These are phyloP conservation scores for Auricularia cornea DNA, from an alignment of 768 basidiomycete species.

Conservation along the genomic window DNA sequence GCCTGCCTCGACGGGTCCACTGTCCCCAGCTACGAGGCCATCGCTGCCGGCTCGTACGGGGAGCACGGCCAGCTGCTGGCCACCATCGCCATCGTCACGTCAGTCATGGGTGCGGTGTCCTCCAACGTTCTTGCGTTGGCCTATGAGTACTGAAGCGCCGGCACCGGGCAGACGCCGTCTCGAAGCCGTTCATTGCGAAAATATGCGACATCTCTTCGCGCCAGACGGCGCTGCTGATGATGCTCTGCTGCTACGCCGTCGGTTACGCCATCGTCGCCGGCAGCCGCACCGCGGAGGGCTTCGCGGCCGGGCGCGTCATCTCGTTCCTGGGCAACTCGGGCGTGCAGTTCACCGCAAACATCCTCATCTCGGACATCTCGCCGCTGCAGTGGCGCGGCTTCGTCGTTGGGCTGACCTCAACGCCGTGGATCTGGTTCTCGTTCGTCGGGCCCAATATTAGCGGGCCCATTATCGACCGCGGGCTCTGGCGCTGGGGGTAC, in stretches of 20 bases:
- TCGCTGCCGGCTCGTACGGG: neutral
- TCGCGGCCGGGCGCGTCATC: slow-evolving; percentile 20
- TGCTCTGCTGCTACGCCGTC: slow-evolving; percentile 32
- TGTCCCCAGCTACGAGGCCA: neutral
- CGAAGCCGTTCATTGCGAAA: slow-evolving; percentile 45
- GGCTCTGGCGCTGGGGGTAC: neutral
- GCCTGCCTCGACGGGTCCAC: neutral
- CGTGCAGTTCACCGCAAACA: slow-evolving; percentile 2
- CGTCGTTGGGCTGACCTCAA: neutral
- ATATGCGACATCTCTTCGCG: slow-evolving; percentile 45
- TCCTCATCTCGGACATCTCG: slow-evolving; percentile 23
- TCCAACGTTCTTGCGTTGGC: neutral
- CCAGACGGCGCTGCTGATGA: slow-evolving; percentile 34
- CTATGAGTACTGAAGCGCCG: neutral
- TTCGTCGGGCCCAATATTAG: neutral
- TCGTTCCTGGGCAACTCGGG: slow-evolving; percentile 5
- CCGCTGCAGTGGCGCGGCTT: slow-evolving; percentile 21
- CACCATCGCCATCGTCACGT: neutral
- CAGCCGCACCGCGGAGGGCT: slow-evolving; percentile 17
- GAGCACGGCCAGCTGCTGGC: neutral
- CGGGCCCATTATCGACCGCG: neutral
- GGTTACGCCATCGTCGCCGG: slow-evolving; percentile 31
- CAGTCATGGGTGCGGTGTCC: neutral
- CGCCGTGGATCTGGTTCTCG: neutral
- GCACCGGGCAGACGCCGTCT: slow-evolving; percentile 13